Conservation (phyloP, 2,329 filamentous ascomycete genomes). For the Penicillium sp. region DNA sequence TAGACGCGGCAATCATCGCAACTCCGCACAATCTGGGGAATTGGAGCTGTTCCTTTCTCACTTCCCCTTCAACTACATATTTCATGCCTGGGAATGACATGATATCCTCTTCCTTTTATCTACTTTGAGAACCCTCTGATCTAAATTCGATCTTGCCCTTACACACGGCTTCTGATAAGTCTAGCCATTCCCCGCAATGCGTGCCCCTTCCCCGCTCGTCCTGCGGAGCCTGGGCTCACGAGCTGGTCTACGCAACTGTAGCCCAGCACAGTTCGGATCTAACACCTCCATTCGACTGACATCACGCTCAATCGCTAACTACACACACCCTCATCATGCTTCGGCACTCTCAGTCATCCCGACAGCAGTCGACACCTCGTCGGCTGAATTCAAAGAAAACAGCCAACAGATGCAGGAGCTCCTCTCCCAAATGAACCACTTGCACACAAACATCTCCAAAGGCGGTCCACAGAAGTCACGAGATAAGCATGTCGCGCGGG, state of each 20-base stretch:
- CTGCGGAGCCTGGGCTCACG: slow-evolving; percentile 39
- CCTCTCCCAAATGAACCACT: slow-evolving; percentile 64
- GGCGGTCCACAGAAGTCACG: slow-evolving; percentile 80
- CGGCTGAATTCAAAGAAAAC: slow-evolving; percentile 80
- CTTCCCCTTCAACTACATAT: slow-evolving; percentile 1
- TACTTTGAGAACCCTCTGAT: not conserved
- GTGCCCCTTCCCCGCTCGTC: slow-evolving; percentile 37
- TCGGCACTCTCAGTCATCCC: slow-evolving; percentile 78
- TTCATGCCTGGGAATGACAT: not conserved
- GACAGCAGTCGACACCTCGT: slow-evolving; percentile 72
- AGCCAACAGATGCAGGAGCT: slow-evolving; percentile 72
- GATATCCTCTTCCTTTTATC: not conserved
- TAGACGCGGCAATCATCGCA: slow-evolving; percentile 50
- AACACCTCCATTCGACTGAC: slow-evolving; percentile 2
- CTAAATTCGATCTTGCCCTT: not conserved
- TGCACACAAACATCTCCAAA: slow-evolving; percentile 70
- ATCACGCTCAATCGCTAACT: slow-evolving; percentile 63
- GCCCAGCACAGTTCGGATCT: not conserved
- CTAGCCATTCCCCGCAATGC: slow-evolving; percentile 34
- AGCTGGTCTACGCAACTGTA: slow-evolving; percentile 16
- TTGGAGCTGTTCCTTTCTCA: slow-evolving; percentile 11
- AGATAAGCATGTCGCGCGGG: slow-evolving; percentile 81
- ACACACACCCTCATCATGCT: slow-evolving; percentile 79
- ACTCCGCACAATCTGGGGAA: slow-evolving; percentile 31
- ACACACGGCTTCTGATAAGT: not conserved